Conservation (phyloP, 768 basidiomycete species). For the Tricholomella constricta region DNA sequence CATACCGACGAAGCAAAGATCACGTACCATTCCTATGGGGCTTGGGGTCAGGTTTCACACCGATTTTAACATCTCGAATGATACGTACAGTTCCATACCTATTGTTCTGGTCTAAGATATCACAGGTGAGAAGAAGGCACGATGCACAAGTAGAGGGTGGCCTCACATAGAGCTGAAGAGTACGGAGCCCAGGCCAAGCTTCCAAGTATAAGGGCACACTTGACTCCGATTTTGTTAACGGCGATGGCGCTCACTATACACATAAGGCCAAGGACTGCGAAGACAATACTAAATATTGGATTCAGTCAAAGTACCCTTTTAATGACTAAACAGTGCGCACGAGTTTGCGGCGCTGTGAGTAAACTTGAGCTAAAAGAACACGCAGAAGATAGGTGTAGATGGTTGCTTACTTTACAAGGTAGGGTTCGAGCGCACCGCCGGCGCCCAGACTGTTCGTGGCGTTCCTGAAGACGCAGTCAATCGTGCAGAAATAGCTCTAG, state of each 20-base stretch:
- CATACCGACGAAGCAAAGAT: constrained; percentile 13
- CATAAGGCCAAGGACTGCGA: constrained; percentile 18
- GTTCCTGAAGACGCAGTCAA: constrained; percentile 8
- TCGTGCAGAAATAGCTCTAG: not conserved
- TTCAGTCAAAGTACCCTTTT: not conserved
- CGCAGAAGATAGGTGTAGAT: not conserved
- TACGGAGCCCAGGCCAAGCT: constrained; percentile 16
- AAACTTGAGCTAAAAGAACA: not conserved
- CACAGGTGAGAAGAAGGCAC: not conserved
- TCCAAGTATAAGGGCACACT: constrained; percentile 15
- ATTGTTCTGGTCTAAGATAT: constrained; percentile 18
- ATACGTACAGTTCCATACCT: constrained; percentile 19
- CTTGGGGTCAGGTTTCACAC: not conserved
- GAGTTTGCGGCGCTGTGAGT: constrained; percentile 7
- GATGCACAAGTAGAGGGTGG: not conserved
- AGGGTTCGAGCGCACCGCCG: constrained; percentile 18
- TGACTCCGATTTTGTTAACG: constrained; percentile 20
- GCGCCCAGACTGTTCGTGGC: constrained; percentile 19
- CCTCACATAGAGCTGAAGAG: constrained; percentile 17
- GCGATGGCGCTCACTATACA: constrained; percentile 17
- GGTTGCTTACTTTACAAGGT: constrained; percentile 17
- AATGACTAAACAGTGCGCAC: not conserved
- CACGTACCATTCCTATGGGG: constrained; percentile 17
- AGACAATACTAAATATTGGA: constrained; percentile 12
- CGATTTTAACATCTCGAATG: not conserved